Evolutionary conservation across 139 green algal genomes (phyloP), one percentile per base, ranked within the genome.

Genomic region (Chlorella sp.): DNA sequence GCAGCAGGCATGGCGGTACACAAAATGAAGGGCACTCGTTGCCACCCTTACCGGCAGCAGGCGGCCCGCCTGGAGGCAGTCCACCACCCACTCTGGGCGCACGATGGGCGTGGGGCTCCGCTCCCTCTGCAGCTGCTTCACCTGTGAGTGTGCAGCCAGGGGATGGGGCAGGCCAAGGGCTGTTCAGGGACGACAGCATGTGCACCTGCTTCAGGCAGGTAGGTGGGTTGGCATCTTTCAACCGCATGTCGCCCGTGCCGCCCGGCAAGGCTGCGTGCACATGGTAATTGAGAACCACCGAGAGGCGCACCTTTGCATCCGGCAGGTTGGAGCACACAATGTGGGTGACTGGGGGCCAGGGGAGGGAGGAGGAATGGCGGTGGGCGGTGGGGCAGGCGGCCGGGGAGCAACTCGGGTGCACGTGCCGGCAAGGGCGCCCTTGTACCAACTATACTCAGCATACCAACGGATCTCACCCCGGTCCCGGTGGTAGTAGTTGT

Each of bases 241-340:
- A n/a, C n/a, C n/a, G n/a, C n/a, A n/a, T n/a, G n/a, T n/a, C n/a
- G n/a, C n/a, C n/a, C n/a, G n/a, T n/a, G n/a, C n/a, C n/a, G n/a
- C n/a, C n/a, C n/a, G n/a, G n/a, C n/a, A n/a, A n/a, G n/a, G n/a
- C n/a, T n/a, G n/a, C n/a, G n/a, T n/a, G n/a, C n/a, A n/a, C n/a
- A n/a, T n/a, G n/a, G n/a, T n/a, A n/a, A n/a, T n/a, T n/a, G n/a
- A n/a, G n/a, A n/a, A n/a, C n/a, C n/a, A n/a, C n/a, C n/a, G n/a
- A n/a, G n/a, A 51, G 9, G 44, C 44, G 44, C 44, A 51, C 82
- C 85, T 99, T 98, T 7, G 93, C 93, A 81, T 98, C 96, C 1
- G 97, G 92, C 39, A 99, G 89, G 80, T 98, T 95, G 87, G 69
- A 89, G 84, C 94, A 98, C 9, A 99, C 91, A 65, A 99, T 95